Evolutionary conservation across 1,284 basidiomycete species (phyloP), one percentile per base, ranked within the genome.

Genomic region (Ustilago lituana): DNA sequence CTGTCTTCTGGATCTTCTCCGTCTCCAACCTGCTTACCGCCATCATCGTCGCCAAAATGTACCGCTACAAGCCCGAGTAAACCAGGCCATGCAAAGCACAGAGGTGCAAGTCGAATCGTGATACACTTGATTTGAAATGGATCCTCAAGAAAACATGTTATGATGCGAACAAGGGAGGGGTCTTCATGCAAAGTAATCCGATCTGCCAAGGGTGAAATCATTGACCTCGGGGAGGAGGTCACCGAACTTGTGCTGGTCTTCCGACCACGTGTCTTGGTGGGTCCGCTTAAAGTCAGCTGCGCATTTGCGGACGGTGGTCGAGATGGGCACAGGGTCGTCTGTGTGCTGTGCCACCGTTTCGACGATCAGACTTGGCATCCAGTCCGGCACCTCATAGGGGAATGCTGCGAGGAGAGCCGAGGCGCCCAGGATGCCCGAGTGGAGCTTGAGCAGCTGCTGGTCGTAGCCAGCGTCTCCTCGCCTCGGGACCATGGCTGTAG

Each of bases 281-380:
- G 75, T 80, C 33, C 91, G 90, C 83, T 92, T 92, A 82, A 93
- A 93, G 79, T 93, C 91, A 36, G 91, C 91, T 45, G 93, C 93
- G 83, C 89, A 91, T 75, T 90, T 89, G 48, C 92, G 87, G 76
- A 95, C 93, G 6, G 93, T 92, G 4, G 91, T 92, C 22, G 91
- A 91, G 77, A 98, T 92, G 19, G 94, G 94, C 40, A 90, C 89
- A 20, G 94, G 94, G 80, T 94, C 93, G 5, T 93, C 91, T 2
- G 91, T 89, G 82, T 96, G 91, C 75, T 86, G 85, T 4, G 90
- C 90, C 61, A 93, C 61, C 10, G 76, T 77, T n/a, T 77, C 74
- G 27, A 76, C 64, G 33, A 92, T 89, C 49, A 92, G 86, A 36
- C 89, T 88, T 77, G 93, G 96, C 49, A 98, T 85, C 73, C 91